Base-by-base conservation (phyloP, 306 rosid species). In the Castanea mollissima region DNA sequence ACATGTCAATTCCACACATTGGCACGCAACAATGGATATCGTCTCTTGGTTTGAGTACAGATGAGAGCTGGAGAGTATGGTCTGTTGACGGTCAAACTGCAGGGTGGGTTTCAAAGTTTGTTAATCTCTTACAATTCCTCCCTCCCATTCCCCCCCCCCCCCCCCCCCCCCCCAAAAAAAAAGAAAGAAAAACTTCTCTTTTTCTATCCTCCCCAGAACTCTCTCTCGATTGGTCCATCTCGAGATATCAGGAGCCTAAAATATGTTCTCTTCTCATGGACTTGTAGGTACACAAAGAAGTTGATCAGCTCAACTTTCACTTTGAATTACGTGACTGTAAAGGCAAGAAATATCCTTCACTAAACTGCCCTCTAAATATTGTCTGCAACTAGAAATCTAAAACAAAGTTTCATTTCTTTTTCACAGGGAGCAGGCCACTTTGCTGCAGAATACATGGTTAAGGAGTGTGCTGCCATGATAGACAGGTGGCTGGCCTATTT, bases 361-460 rank as follows among this genome's bases (percentile, higher is more conserved):
- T 63, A 4, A 27, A 63, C 31, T 63, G 11, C 21, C 5, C 38
- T 63, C n/a, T 29, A 63, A 63, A 63, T 63, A 27, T 27, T 49
- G 54, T 21, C 38, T 29, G 14, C 41, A 29, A 29, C n/a, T 38
- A 13, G 51, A 34, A n/a, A 10, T 4, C 52, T 34, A 35, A 68
- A 68, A 68, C 29, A 34, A 35, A 67, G 72, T 68, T 35, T 68
- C 29, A 35, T 68, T 68, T 8, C 41, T 68, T 3, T 34, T 68
- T 49, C 25, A 20, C 76, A 78, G 81, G 81, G 76, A 78, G 81
- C 69, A 69, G 81, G 81, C 20, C 81, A 78, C 76, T 69, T 69
- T 78, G 81, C 81, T 16, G 81, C 81, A 69, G 81, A 78, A 63
- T 55, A 72, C 55, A 78, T 67, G n/a, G 59, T 25, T 23, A 78